Evolutionary conservation across 768 basidiomycete species (phyloP), one percentile per base, ranked within the genome.

Genomic region (Collybia sp.): DNA sequence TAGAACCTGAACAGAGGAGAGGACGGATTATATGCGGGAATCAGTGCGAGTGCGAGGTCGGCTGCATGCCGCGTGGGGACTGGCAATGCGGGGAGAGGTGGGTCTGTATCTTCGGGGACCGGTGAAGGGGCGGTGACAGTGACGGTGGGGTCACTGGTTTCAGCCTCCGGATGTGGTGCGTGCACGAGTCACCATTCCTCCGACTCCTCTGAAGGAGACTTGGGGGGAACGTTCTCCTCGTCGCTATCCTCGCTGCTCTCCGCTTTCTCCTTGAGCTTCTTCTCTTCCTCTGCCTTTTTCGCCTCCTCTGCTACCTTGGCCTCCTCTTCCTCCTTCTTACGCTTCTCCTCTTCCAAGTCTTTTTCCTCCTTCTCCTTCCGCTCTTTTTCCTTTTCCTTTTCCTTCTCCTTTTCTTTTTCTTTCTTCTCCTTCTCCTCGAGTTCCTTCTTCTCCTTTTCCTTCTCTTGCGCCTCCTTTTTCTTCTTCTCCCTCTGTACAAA

Each of bases 361-460:
- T 68, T 71, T 57, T 78, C 70, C 48, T 66, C 72, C 43, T 72
- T 64, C 42, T 68, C 65, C 42, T 70, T 65, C 36, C 64, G 56
- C 62, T 75, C 63, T 55, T 66, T 64, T 53, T 64, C 63, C 16
- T 67, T 54, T 53, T 69, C 73, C 51, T 61, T 68, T 54, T 67
- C 76, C 44, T 70, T 67, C 63, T 80, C 80, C 58, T 78, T 79
- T 51, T 79, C 76, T 12, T 72, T 71, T 10, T 73, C 55, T 32
- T 75, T 67, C 46, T 69, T 68, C 51, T 75, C 75, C 57, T 79
- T 71, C 51, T 72, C 75, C 56, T 74, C 67, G 32, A 78, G 64
- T 63, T 81, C 78, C 18, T 71, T 63, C 51, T 85, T 81, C 56
- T 83, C 82, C 64, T 81, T 79, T 61, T 85, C 80, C 42, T 76